Percentiles rank a stretch among this genome's conserved stretches.
phyloP scores from a whole-genome alignment of 352 stramenopile species.

The Globisporangium spiculum region DNA sequence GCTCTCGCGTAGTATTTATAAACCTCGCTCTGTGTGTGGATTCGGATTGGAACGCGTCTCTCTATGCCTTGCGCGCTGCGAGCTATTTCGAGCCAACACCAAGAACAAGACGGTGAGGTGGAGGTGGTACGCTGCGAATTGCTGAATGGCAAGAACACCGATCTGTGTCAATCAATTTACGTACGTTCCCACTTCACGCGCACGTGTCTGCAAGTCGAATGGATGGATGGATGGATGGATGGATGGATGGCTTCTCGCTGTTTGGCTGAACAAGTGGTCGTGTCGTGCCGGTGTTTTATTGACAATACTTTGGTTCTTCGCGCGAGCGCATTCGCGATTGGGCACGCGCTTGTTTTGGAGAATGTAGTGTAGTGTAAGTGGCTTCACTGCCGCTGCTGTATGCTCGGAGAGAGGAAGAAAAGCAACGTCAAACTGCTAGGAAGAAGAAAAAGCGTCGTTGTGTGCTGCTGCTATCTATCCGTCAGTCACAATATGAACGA shows the following conservation, averaged over 20 bases:
- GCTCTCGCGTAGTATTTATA: neutral
- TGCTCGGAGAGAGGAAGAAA: neutral
- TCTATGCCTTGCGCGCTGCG: neutral
- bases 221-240: neutral
- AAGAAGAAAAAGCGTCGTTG: neutral
- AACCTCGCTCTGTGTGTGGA: neutral
- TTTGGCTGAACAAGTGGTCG: neutral
- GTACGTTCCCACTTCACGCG: neutral
- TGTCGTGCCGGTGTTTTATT: neutral
- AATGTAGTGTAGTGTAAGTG: no score
- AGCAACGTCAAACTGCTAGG: neutral
- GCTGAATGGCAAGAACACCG: neutral
- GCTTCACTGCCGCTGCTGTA: neutral
- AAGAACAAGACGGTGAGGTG: neutral
- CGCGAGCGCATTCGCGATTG: neutral
- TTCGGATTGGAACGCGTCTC: neutral
- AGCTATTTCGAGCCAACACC: neutral
- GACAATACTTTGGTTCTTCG: neutral
- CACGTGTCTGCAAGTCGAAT: no score
- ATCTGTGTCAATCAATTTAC: neutral
- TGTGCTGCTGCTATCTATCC: neutral
- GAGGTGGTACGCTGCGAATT: no score
- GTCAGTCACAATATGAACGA: no score
- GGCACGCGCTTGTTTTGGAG: neutral
- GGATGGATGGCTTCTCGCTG: neutral